Base-by-base conservation (phyloP, 2,329 filamentous ascomycete species). In the Colletotrichum australisinense region DNA sequence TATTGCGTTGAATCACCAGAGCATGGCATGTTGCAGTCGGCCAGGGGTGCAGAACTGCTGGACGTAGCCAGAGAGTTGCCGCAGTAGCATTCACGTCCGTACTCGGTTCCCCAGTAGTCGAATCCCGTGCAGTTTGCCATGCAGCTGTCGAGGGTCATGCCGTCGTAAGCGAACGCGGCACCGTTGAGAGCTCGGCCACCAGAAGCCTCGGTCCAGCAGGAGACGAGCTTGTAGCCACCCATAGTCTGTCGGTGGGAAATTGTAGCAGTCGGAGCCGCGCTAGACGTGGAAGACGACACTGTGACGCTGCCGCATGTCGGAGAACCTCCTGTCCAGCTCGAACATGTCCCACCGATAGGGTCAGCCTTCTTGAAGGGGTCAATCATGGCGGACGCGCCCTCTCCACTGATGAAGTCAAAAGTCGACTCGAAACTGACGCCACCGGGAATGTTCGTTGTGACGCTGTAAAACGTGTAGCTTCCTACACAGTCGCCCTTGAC, bases 201-300 rank as follows among this genome's bases (percentile, higher is more conserved):
- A 14, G 81, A 82, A 68, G 82, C 77, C 75, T 89, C 88, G 32
- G 83, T 84, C 77, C 88, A 92, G 82, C 92, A 94, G 67, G 92
- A 92, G 16, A 88, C 79, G 75, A 90, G 87, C 59, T 84, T 83
- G 84, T 91, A 94, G 57, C 86, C 84, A 67, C 84, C 84, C 4
- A 89, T 78, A 0, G 78, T 80, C 8, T 80, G 76, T 58, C 84
- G 83, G 70, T 84, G 83, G 58, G 77, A 76, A 7, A 81, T 80
- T 0, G 80, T 81, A n/a, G 79, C 79, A 22, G 76, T 78, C 5
- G 83, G 76, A 2, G 66, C 71, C 46, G 78, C 77, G 24, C 75
- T 76, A 22, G 81, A 79, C 9, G 79, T 82, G 38, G 52, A 16
- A 24, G 63, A 65, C 4, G 70, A 62, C n/a, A 62, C 57, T 9